Evolutionary conservation across 768 basidiomycete species (phyloP).

Genomic region (Serpula lacrymans): DNA sequence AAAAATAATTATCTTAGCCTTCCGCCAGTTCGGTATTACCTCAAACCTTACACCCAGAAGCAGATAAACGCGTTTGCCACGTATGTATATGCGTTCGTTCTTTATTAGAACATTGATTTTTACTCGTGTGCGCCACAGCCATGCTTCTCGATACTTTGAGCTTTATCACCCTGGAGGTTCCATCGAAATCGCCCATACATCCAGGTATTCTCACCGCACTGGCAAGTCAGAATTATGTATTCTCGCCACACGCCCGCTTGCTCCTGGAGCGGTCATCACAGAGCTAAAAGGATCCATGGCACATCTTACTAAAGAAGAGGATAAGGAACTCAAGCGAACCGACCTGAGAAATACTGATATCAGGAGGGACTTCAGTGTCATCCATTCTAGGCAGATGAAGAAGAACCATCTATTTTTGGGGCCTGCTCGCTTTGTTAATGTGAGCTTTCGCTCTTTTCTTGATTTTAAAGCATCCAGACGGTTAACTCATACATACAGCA

Average conservation of each 20-base stretch:
- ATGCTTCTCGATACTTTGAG: constrained; percentile 87
- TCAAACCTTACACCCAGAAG: constrained; percentile 71
- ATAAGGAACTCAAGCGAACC: constrained; percentile 81
- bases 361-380: constrained; percentile 86
- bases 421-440: constrained; percentile 90
- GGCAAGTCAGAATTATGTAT: constrained; percentile 90
- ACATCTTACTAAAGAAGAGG: constrained; percentile 80
- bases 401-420: constrained; percentile 90
- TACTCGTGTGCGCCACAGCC: constrained; percentile 44
- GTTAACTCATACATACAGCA: constrained; percentile 49
- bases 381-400: constrained; percentile 89
- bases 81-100: constrained; percentile 49
- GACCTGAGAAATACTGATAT: constrained; percentile 68
- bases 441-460: constrained; percentile 37
- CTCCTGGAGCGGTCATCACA: constrained; percentile 69
- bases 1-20: constrained; percentile 44
- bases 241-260: constrained; percentile 70
- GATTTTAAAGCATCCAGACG: constrained; percentile 7
- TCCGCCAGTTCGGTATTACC: constrained; percentile 71
- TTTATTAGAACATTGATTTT: constrained; percentile 21
- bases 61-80: constrained; percentile 92
- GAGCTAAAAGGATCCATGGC: constrained; percentile 92
- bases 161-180: constrained; percentile 79
- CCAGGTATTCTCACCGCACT: constrained; percentile 80
- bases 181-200: constrained; percentile 88